Evolutionary conservation across 805 yeast species (phyloP).

Genomic region (Kazachstania taianensis): DNA sequence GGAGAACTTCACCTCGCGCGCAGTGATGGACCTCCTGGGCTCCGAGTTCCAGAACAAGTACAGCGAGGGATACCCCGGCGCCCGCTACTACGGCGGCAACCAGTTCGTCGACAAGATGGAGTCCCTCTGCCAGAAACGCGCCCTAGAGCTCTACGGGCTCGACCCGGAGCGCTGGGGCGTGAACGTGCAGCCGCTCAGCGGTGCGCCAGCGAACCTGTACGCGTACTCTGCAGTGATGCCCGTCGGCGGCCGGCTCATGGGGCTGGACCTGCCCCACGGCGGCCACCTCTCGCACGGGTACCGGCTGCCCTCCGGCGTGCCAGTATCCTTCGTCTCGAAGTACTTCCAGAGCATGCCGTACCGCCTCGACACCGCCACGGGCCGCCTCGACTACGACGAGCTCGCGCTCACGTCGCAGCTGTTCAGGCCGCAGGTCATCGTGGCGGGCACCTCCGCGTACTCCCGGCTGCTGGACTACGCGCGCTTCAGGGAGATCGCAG

Average conservation of each 20-base stretch:
- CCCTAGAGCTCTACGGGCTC: slow-evolving; percentile 70
- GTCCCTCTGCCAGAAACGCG: slow-evolving; percentile 81
- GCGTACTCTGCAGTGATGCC: slow-evolving; percentile 83
- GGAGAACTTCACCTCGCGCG: slow-evolving; percentile 90
- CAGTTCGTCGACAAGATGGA: slow-evolving; percentile 90
- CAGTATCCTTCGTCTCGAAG: slow-evolving; percentile 84
- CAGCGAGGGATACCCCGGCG: slow-evolving; percentile 98
- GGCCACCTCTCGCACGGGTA: slow-evolving; percentile 97
- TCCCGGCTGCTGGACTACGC: slow-evolving; percentile 83
- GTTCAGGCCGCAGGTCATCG: slow-evolving; percentile 89
- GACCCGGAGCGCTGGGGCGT: slow-evolving; percentile 90
- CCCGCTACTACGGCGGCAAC: slow-evolving; percentile 96
- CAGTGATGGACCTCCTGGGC: slow-evolving; percentile 90
- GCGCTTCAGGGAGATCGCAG: slow-evolving; percentile 84
- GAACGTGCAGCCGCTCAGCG: slow-evolving; percentile 89
- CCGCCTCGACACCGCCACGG: slow-evolving; percentile 77
- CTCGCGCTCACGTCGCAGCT: slow-evolving; percentile 72
- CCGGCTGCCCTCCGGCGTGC: slow-evolving; percentile 72
- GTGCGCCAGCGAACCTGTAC: slow-evolving; percentile 93
- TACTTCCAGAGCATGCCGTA: slow-evolving; percentile 98
- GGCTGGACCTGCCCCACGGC: slow-evolving; percentile 95
- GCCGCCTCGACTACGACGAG: slow-evolving; percentile 84
- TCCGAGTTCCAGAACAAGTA: slow-evolving; percentile 96
- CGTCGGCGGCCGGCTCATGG: slow-evolving; percentile 92
- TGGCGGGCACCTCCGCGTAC: slow-evolving; percentile 97